phyloP scores from a whole-genome alignment of 805 yeast species.

The Jamesozyma piceae region DNA sequence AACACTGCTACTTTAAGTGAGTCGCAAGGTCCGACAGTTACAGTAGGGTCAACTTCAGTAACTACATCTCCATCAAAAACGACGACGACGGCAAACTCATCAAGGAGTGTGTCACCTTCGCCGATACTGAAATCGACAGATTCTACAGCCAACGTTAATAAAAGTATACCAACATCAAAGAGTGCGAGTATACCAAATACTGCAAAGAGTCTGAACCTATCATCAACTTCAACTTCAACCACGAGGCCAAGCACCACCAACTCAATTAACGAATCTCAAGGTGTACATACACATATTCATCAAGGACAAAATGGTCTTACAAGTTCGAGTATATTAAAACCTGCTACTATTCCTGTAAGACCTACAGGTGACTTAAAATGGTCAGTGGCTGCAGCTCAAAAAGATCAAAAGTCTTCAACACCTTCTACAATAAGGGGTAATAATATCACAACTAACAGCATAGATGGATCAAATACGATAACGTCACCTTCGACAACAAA shows the following conservation, averaged over 20 bases:
- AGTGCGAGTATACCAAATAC: conserved; percentile 4
- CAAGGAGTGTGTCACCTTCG: conserved; percentile 1
- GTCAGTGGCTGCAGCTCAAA: conserved; percentile 45
- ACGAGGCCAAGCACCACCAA: conserved; percentile 11
- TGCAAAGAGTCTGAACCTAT: not conserved
- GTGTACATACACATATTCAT: conserved; percentile 26
- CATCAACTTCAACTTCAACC: conserved; percentile 12
- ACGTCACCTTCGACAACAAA: conserved; percentile 2
- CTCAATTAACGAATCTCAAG: conserved; percentile 5
- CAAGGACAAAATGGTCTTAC: conserved; percentile 27
- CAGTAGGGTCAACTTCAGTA: conserved; percentile 4
- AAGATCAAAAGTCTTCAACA: conserved; percentile 12
- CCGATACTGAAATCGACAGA: not conserved
- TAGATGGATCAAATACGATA: not conserved
- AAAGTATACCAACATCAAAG: conserved; percentile 1
- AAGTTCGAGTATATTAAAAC: conserved; percentile 34
- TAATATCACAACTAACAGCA: not conserved
- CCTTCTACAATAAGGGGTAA: conserved; percentile 3
- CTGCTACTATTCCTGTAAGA: conserved; percentile 44
- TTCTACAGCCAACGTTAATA: not conserved
- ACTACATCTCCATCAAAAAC: conserved; percentile 5
- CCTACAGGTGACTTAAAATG: conserved; percentile 47
- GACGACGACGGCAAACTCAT: conserved; percentile 5
- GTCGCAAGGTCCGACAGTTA: conserved; percentile 9
- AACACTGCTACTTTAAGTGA: conserved; percentile 10